Evolutionary conservation across 305 asterid species (phyloP).

Genomic region (Fraxinus greggii): DNA sequence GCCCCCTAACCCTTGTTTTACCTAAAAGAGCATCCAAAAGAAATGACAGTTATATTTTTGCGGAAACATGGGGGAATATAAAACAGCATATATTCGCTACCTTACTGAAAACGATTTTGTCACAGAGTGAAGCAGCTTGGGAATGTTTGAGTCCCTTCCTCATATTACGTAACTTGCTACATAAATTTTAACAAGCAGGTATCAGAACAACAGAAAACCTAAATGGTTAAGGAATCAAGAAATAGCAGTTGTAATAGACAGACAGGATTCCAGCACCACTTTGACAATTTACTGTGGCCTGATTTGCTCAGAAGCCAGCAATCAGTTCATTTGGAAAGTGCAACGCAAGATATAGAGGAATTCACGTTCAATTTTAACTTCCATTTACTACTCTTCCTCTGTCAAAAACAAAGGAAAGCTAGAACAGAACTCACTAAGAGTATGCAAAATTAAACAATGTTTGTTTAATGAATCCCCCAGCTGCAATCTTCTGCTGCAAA

Average conservation of each 20-base stretch:
- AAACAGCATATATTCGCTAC: slow-evolving; percentile 32
- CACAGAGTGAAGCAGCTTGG: slow-evolving; percentile 70
- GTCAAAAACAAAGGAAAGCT: slow-evolving; percentile 9
- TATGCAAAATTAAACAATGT: slow-evolving; percentile 77
- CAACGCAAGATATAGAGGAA: slow-evolving; percentile 3
- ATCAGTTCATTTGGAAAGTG: not conserved
- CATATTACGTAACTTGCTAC: slow-evolving; percentile 67
- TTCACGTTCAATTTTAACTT: slow-evolving; percentile 2
- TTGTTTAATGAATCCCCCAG: slow-evolving; percentile 71
- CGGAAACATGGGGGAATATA: slow-evolving; percentile 3
- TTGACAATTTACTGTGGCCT: not conserved
- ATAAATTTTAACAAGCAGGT: slow-evolving; percentile 6
- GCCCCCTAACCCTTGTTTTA: slow-evolving; percentile 88
- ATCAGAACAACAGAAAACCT: slow-evolving; percentile 23
- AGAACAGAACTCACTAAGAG: slow-evolving; percentile 60
- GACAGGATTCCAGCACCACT: not conserved
- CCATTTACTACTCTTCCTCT: not conserved
- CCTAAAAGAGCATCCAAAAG: slow-evolving; percentile 41
- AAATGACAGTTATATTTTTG: slow-evolving; percentile 19
- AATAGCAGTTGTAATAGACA: not conserved
- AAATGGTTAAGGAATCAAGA: slow-evolving; percentile 7
- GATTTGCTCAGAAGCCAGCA: slow-evolving; percentile 13
- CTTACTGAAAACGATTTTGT: slow-evolving; percentile 75
- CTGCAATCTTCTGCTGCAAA: slow-evolving; percentile 75
- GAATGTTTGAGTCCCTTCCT: slow-evolving; percentile 59